These are phyloP conservation scores for Calocera viscosa DNA, from an alignment of 768 basidiomycete species.

Conservation along the genomic window DNA sequence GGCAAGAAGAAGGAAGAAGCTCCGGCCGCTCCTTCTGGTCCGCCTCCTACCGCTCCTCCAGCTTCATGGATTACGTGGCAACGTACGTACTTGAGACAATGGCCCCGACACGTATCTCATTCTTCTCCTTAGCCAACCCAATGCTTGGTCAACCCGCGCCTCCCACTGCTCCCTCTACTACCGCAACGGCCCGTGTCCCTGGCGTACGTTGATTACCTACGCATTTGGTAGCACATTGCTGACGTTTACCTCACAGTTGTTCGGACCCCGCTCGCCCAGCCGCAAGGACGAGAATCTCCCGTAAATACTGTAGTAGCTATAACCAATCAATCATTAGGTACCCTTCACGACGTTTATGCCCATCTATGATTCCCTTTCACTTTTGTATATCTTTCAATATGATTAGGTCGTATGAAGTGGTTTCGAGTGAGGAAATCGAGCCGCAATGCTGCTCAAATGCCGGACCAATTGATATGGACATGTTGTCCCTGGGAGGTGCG, in stretches of 20 bases:
- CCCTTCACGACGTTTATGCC: background rate
- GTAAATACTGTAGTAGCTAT: background rate
- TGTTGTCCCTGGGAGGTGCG: too few relatives aligned
- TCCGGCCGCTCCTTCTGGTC: constrained; percentile 20
- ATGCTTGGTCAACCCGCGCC: constrained; percentile 46
- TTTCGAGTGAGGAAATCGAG: too few relatives aligned
- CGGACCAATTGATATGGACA: too few relatives aligned
- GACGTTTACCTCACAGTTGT: constrained; percentile 29
- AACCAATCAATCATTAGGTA: background rate
- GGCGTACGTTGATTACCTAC: constrained; percentile 26
- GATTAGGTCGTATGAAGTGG: background rate
- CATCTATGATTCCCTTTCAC: background rate
- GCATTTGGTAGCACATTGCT: background rate
- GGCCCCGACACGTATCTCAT: background rate
- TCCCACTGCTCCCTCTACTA: constrained; percentile 43
- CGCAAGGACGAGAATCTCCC: background rate
- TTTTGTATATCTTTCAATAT: background rate
- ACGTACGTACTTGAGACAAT: constrained; percentile 25
- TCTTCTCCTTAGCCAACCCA: constrained; percentile 43
- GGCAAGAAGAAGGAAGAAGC: constrained; percentile 38
- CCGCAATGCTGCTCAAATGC: too few relatives aligned
- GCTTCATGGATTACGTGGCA: constrained; percentile 35
- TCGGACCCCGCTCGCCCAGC: constrained; percentile 59
- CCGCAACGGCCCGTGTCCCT: constrained; percentile 46
- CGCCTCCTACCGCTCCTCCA: constrained; percentile 16